These are phyloP conservation scores for Paxillus involutus DNA, from an alignment of 768 basidiomycete species.

Conservation along the genomic window DNA sequence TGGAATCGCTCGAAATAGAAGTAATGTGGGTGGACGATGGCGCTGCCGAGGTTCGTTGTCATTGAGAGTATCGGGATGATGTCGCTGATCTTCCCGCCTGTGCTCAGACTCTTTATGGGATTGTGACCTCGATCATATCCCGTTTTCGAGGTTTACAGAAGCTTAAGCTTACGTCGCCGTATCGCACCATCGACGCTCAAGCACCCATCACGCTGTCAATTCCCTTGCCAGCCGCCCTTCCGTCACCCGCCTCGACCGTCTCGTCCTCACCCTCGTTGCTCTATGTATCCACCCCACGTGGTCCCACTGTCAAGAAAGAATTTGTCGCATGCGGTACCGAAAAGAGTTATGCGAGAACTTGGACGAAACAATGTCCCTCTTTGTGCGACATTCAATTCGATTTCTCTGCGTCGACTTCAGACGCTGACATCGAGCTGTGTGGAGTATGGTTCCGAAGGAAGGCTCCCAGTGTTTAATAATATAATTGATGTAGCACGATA, in stretches of 20 bases:
- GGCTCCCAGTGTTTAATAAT: background rate
- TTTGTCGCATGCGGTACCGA: conserved; percentile 28
- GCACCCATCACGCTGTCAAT: conserved; percentile 1
- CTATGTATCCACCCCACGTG: background rate
- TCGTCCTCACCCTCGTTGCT: background rate
- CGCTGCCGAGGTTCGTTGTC: conserved; percentile 25
- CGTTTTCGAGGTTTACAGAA: conserved; percentile 27
- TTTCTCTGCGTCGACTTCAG: conserved; percentile 26
- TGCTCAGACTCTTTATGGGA: conserved; percentile 25
- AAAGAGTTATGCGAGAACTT: conserved; percentile 25
- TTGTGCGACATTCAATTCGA: conserved; percentile 28
- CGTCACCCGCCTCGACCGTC: conserved; percentile 7
- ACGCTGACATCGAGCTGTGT: conserved; percentile 28
- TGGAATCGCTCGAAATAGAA: conserved; percentile 27
- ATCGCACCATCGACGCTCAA: conserved; percentile 25
- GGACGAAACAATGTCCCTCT: conserved; percentile 29
- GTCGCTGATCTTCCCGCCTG: background rate
- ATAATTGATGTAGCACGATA: too few relatives aligned
- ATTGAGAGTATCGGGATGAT: background rate
- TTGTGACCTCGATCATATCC: conserved; percentile 31
- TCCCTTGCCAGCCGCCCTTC: background rate
- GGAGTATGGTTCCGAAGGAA: conserved; percentile 32
- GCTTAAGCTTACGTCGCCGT: conserved; percentile 32
- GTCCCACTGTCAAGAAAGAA: conserved; percentile 14
- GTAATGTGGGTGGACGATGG: conserved; percentile 27